These are phyloP conservation scores for Penicillium mononematosum DNA, from an alignment of 495 filamentous ascomycete species.

Conservation along the genomic window DNA sequence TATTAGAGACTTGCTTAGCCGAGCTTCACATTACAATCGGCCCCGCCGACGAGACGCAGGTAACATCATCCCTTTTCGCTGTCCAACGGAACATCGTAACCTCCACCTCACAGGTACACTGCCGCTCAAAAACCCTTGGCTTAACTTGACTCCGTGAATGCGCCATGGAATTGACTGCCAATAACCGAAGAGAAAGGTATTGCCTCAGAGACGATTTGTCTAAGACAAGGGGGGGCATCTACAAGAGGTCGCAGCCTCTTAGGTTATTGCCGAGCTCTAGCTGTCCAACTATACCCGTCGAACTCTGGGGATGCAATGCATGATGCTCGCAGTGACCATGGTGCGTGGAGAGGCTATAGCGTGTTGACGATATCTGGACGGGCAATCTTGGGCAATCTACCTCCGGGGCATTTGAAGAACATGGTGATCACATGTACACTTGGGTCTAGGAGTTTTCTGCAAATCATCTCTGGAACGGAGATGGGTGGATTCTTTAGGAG, in stretches of 20 bases:
- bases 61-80: not conserved
- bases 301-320: too few relatives aligned
- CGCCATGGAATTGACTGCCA: not conserved
- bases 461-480: not conserved
- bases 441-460: not conserved
- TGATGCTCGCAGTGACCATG: too few relatives aligned
- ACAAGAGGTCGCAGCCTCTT: not conserved
- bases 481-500: not conserved
- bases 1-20: not conserved
- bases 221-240: not conserved
- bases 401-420: not conserved
- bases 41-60: not conserved
- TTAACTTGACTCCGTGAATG: not conserved
- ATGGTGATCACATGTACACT: not conserved
- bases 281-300: not conserved
- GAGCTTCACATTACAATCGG: not conserved
- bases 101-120: not conserved
- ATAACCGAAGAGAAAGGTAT: not conserved
- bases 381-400: not conserved
- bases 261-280: not conserved
- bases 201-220: not conserved
- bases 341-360: not conserved
- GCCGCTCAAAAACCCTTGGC: not conserved
- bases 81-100: not conserved
- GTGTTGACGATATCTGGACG: not conserved